Base-by-base conservation (phyloP, 257 asterid genomes). In the Jasminum sambac region DNA sequence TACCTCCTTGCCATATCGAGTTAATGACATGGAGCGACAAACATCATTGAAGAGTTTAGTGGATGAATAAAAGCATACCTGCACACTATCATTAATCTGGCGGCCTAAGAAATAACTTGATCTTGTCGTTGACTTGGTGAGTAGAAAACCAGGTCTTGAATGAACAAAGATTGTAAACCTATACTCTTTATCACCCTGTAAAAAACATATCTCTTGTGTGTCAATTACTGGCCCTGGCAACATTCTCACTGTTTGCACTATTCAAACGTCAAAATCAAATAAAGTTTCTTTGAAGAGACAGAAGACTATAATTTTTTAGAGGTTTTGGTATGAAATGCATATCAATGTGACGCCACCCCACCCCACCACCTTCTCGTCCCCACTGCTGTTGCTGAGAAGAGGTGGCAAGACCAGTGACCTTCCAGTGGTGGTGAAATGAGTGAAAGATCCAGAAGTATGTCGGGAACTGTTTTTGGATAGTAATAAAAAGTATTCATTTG, bases 101-200 rank as follows among this genome's bases (percentile, higher is more conserved):
- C 96, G 99, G 71, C 83, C 68, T 78, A 88, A 69, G 80, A 94
- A 94, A 75, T 86, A 89, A 11, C 14, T 30, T 26, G 98, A 94
- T 91, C 90, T 86, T 25, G 99, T 94, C 8, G 90, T 94, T 70
- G 81, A 89, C 68, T 75, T 75, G 80, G 76, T 94, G 43, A 94
- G 72, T 82, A 91, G 74, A 80, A 94, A 94, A 65, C 99, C 96
- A 72, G 99, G 99, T 74, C 99, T 86, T 48, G 99, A 85, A 72
- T 94, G 99, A 78, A 91, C 98, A 58, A 84, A 84, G 77, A 95
- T 83, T 17, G 99, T 89, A 77, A 91, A 95, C 78, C 79, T 86
- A 62, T 85, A 75, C 67, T 87, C 96, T 30, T 59, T 74, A 72
- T 89, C 97, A 65, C 95, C 98, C 98, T 95, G 84, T 74, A 87